Conservation (phyloP, 2,329 filamentous ascomycete genomes). For the Cladophialophora exuberans region DNA sequence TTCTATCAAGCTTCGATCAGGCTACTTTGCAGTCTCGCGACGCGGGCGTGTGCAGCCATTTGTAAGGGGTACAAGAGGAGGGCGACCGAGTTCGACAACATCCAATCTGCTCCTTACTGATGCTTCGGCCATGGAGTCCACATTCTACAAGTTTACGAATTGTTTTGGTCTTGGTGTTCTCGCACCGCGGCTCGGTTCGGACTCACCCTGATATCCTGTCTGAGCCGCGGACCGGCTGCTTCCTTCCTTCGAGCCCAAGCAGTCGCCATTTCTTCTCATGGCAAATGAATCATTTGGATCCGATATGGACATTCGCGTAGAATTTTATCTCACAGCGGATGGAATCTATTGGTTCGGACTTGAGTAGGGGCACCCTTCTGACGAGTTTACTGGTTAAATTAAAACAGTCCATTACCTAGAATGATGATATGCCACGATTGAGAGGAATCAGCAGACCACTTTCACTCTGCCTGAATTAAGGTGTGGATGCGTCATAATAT, state of each 20-base stretch:
- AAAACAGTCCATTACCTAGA: not conserved
- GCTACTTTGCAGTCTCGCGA: not conserved
- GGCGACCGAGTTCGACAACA: not conserved
- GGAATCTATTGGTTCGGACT: not conserved
- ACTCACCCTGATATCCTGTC: not conserved
- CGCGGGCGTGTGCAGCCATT: too few species aligned
- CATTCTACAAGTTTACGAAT: not conserved
- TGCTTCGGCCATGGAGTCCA: too few species aligned
- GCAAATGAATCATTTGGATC: too few species aligned
- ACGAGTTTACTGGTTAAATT: not conserved
- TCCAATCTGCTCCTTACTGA: not conserved
- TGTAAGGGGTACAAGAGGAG: not conserved
- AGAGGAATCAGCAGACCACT: too few species aligned
- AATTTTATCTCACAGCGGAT: not conserved
- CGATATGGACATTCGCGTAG: too few species aligned
- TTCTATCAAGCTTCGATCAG: not conserved
- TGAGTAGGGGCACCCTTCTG: not conserved
- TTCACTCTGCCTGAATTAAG: not conserved
- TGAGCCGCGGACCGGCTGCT: not conserved
- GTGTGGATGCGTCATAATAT: not conserved
- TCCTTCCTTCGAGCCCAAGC: not conserved
- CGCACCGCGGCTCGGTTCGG: not conserved
- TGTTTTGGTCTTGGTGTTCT: not conserved
- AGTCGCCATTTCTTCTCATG: too few species aligned
- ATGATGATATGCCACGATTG: too few species aligned